A percentile compares a stretch with the other conserved stretches of the same genome.
Evolutionary conservation across 2,329 filamentous ascomycete species (phyloP).

Genomic region (Clonostachys solani): DNA sequence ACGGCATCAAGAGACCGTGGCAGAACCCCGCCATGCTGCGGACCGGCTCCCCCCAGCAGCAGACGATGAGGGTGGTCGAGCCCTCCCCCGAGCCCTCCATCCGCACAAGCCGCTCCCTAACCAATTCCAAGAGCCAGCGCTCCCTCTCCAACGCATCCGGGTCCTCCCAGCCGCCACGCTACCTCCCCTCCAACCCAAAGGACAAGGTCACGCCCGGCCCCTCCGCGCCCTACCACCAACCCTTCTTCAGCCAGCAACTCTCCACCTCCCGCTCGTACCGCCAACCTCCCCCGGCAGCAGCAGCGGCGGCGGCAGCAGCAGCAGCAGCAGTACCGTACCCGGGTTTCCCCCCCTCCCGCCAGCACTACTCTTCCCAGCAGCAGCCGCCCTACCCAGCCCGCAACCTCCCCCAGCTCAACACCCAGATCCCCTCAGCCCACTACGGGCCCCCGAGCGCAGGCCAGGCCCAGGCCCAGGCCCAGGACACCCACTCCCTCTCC

Average conservation of each 20-base stretch:
- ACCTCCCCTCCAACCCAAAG: slow-evolving; percentile 8
- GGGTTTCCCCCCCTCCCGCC: slow-evolving; percentile 4
- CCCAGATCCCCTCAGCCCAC: slow-evolving; percentile 2
- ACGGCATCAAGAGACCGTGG: too few species aligned
- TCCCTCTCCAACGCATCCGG: neutral
- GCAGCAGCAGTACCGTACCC: slow-evolving; percentile 2
- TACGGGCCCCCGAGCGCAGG: neutral
- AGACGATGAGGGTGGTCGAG: slow-evolving; percentile 30
- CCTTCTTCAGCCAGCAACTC: slow-evolving; percentile 8
- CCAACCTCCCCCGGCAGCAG: neutral
- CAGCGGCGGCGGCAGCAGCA: slow-evolving; percentile 3
- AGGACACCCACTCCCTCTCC: slow-evolving; percentile 4
- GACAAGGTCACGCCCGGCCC: neutral
- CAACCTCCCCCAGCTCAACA: slow-evolving; percentile 5
- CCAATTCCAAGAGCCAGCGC: slow-evolving; percentile 11
- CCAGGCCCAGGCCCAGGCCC: slow-evolving; percentile 1
- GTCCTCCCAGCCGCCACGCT: neutral
- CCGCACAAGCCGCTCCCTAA: slow-evolving; percentile 8
- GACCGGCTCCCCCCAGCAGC: slow-evolving; percentile 20
- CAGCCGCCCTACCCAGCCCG: slow-evolving; percentile 12
- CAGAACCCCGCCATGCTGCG: slow-evolving; percentile 5
- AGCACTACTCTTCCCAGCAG: slow-evolving; percentile 7
- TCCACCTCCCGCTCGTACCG: slow-evolving; percentile 4
- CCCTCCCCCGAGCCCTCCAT: slow-evolving; percentile 22
- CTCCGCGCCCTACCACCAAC: slow-evolving; percentile 3